A percentile compares a stretch with the other conserved stretches of the same genome.
Evolutionary conservation across 495 filamentous ascomycete genomes (phyloP).

Genomic region (Penicillium roqueforti): DNA sequence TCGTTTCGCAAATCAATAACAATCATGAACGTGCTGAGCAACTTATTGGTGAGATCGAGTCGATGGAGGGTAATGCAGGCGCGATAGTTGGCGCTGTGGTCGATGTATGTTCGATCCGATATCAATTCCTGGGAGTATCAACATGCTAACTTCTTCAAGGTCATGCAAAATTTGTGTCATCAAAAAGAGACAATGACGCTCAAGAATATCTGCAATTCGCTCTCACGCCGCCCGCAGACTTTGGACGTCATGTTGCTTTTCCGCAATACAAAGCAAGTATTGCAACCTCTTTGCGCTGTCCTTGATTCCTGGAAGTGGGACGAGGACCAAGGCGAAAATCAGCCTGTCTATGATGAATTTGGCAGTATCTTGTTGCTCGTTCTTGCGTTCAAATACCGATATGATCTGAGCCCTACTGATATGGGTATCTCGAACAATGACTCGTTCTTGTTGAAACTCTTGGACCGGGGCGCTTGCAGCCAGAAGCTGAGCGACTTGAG

Average conservation of each 20-base stretch:
- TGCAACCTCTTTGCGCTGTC: conserved; percentile 79
- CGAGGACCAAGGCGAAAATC: conserved; percentile 89
- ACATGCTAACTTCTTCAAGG: conserved; percentile 39
- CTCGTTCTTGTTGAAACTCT: conserved; percentile 76
- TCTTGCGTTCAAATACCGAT: conserved; percentile 78
- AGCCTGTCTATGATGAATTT: conserved; percentile 96
- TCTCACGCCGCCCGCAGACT: conserved; percentile 71
- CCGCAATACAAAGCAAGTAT: conserved; percentile 65
- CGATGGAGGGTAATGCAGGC: conserved; percentile 92
- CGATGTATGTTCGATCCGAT: conserved; percentile 52
- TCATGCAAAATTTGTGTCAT: conserved; percentile 71
- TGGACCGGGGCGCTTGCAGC: conserved; percentile 59
- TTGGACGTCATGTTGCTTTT: conserved; percentile 87
- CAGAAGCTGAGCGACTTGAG: conserved; percentile 61
- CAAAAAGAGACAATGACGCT: conserved; percentile 89
- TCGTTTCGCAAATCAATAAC: conserved; percentile 68
- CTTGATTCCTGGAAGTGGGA: conserved; percentile 90
- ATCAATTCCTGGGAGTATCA: background rate
- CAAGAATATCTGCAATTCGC: conserved; percentile 73
- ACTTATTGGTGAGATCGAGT: conserved; percentile 75
- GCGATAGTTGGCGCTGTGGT: conserved; percentile 79
- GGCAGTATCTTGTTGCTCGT: conserved; percentile 82
- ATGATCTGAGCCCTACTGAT: conserved; percentile 64
- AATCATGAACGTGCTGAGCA: conserved; percentile 69
- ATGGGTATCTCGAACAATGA: conserved; percentile 56